Conservation (phyloP, 371 early-diverging fungal species). For the Apophysomyces sp. region DNA sequence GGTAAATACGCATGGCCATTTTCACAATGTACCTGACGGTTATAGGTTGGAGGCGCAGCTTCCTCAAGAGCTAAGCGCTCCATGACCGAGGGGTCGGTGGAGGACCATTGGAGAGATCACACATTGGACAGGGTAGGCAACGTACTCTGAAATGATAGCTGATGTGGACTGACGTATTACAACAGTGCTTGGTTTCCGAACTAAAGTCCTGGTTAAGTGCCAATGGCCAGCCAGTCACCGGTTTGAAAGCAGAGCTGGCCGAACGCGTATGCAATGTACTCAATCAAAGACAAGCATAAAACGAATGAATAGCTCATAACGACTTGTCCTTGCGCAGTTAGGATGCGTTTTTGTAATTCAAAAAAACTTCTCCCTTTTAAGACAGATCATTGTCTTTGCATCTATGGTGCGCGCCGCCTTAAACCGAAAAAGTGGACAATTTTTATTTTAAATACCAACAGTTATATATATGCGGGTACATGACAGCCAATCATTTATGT, state of each 20-base stretch:
- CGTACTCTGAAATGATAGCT: not conserved
- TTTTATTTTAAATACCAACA: no score
- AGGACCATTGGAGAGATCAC: conserved; percentile 2
- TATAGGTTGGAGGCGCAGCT: not conserved
- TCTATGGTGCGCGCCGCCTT: no score
- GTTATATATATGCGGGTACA: no score
- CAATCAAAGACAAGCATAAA: not conserved
- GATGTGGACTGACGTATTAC: not conserved
- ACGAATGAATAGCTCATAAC: not conserved
- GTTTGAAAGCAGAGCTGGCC: conserved; percentile 53
- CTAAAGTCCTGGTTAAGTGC: conserved; percentile 51
- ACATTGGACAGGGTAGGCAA: conserved; percentile 6
- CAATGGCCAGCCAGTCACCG: conserved; percentile 31
- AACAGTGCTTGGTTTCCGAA: conserved; percentile 43
- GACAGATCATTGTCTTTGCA: no score
- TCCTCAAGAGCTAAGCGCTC: not conserved
- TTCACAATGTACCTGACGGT: not conserved
- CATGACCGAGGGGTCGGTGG: not conserved
- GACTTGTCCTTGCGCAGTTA: no score
- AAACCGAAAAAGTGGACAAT: no score
- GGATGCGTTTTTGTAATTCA: no score
- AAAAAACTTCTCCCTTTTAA: no score
- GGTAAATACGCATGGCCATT: not conserved
- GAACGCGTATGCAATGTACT: conserved; percentile 32
- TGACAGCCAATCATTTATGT: no score